Conservation (phyloP, 2,329 filamentous ascomycete genomes). For the Neonectria neomacrospora region DNA sequence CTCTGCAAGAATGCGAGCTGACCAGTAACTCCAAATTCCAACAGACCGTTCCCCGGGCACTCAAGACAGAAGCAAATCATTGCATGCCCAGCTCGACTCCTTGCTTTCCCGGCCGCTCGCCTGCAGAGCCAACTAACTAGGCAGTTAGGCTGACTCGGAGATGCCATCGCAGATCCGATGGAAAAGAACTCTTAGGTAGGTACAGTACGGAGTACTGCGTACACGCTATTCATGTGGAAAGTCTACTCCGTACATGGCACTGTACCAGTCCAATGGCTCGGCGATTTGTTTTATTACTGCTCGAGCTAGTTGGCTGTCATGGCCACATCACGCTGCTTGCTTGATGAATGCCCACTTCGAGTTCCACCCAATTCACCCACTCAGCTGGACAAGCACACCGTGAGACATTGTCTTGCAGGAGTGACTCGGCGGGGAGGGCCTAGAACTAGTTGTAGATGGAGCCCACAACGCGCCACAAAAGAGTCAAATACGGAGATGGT, state of each 20-base stretch:
- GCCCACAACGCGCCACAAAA: conserved; percentile 34
- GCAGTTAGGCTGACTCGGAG: conserved; percentile 8
- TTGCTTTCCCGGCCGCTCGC: neutral
- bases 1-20: no score
- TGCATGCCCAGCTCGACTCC: conserved; percentile 3
- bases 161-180: conserved; percentile 23
- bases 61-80: conserved; percentile 1
- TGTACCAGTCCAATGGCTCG: conserved; percentile 29
- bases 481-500: conserved; percentile 12
- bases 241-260: neutral
- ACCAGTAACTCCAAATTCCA: neutral
- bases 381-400: conserved; percentile 12
- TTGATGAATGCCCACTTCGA: conserved; percentile 1
- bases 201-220: conserved; percentile 2
- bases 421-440: conserved; percentile 32
- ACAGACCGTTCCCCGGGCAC: neutral
- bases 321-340: conserved; percentile 31
- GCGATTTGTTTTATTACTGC: conserved; percentile 21
- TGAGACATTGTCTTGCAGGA: conserved; percentile 42
- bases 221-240: conserved; percentile 12
- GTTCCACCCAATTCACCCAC: conserved; percentile 5
- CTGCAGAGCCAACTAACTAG: neutral
- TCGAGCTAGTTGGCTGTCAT: conserved; percentile 22
- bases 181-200: conserved; percentile 7
- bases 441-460: conserved; percentile 27